Evolutionary conservation across 1,284 basidiomycete genomes (phyloP), one percentile per base, ranked within the genome.

Genomic region (Moesziomyces sp.): DNA sequence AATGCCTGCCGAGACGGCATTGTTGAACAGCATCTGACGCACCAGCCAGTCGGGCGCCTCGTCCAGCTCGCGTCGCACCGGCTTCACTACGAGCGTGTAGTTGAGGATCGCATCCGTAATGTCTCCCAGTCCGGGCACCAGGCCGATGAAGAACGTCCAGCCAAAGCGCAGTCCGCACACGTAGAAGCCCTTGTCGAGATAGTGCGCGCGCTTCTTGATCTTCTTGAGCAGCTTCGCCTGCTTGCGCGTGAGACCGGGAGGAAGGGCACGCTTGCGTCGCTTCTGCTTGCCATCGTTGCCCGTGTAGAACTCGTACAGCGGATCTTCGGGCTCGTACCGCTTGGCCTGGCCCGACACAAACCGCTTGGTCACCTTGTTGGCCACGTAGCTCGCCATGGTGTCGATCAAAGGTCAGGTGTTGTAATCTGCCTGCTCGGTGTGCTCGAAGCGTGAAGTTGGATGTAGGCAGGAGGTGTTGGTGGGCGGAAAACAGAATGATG

Each of bases 141-240:
- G 86, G 0, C 91, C 91, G 86, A 77, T 72, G 52, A 81, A 48
- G 53, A 77, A 77, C 11, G 87, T 87, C 90, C 91, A 96, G 5
- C 95, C 94, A 69, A 97, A 94, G 10, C 90, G 89, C 65, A 97
- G 85, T 3, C 94, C 93, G 76, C 91, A 93, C 11, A 97, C 57
- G 49, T 84, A 87, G 86, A 97, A 92, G 8, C 93, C 91, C 85
- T 94, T 95, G 87, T 98, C 95, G 58, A 98, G 91, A 81, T 91
- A 89, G 82, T 94, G 93, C 0, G 95, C 94, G 9, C 94, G 88
- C 53, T 87, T 86, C 82, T 74, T 67, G 56, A 84, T 76, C 63
- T 84, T 84, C 13, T 66, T 58, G 24, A 82, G 87, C 52, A 93
- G 90, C 73, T 89, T 89, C n/a, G 88, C 88, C 68, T 97, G 93